These are phyloP conservation scores for Choanephora cucurbitarum DNA, from an alignment of 371 early-diverging fungal genomes.

Conservation along the genomic window DNA sequence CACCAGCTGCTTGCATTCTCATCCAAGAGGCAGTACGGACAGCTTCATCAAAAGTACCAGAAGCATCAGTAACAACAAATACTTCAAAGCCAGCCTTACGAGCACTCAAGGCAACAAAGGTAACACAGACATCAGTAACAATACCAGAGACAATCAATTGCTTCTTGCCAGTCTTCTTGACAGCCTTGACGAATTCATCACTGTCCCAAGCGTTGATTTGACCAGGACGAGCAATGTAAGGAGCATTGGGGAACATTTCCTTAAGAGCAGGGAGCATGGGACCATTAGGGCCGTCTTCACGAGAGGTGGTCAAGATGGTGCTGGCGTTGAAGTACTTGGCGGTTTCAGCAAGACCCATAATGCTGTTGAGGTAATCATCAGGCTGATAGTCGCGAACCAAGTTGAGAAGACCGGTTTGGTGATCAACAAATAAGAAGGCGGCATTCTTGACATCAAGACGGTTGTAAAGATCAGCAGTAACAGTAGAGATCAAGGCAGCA, in stretches of 20 bases:
- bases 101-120: slow-evolving; percentile 35
- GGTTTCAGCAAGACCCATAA: slow-evolving; percentile 33
- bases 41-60: slow-evolving; percentile 25
- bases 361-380: slow-evolving; percentile 24
- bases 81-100: slow-evolving; percentile 35
- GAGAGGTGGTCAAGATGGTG: slow-evolving; percentile 29
- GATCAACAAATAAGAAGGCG: slow-evolving; percentile 32
- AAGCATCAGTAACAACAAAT: slow-evolving; percentile 33
- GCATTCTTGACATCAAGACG: slow-evolving; percentile 22
- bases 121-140: slow-evolving; percentile 36
- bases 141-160: slow-evolving; percentile 36
- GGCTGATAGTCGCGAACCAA: slow-evolving; percentile 27
- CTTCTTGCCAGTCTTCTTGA: slow-evolving; percentile 33
- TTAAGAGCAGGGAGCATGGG: slow-evolving; percentile 24
- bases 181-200: slow-evolving; percentile 24
- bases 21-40: slow-evolving; percentile 33
- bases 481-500: slow-evolving; percentile 16
- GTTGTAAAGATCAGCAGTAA: slow-evolving; percentile 24
- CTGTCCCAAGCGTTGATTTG: slow-evolving; percentile 39
- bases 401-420: slow-evolving; percentile 32
- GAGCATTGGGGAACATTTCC: slow-evolving; percentile 27
- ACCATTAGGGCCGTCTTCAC: slow-evolving; percentile 36
- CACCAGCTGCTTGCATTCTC: slow-evolving; percentile 29
- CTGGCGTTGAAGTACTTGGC: slow-evolving; percentile 28
- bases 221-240: slow-evolving; percentile 30